Evolutionary conservation across 106 monocot species (phyloP).

Genomic region (Dioscorea zingiberensis): DNA sequence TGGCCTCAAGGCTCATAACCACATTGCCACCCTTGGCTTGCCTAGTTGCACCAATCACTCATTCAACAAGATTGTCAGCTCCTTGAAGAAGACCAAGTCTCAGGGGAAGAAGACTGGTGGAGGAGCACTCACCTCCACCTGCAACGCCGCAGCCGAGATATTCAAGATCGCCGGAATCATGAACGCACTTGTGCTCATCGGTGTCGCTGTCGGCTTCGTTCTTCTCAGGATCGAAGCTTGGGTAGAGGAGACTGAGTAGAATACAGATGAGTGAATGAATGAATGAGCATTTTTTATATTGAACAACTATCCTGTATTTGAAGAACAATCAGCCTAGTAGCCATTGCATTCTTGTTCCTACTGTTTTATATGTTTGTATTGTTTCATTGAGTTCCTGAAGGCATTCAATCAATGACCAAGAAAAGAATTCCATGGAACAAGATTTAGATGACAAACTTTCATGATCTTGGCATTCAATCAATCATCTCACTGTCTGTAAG

Average conservation of each 20-base stretch:
- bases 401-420: too few relatives aligned
- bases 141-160: conserved; percentile 53
- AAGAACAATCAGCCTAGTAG: too few relatives aligned
- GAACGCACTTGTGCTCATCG: conserved; percentile 59
- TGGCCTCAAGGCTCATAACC: conserved; percentile 35
- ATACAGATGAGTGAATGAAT: too few relatives aligned
- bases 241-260: conserved; percentile 46
- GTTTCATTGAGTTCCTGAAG: too few relatives aligned
- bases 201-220: conserved; percentile 70
- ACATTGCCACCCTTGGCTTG: conserved; percentile 25
- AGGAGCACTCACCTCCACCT: conserved; percentile 38
- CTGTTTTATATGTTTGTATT: too few relatives aligned
- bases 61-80: conserved; percentile 39
- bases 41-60: conserved; percentile 30
- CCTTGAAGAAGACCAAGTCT: conserved; percentile 9
- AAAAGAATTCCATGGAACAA: too few relatives aligned
- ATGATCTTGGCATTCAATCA: too few relatives aligned
- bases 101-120: conserved; percentile 14
- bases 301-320: too few relatives aligned
- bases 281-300: too few relatives aligned
- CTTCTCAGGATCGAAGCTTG: conserved; percentile 54
- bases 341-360: too few relatives aligned
- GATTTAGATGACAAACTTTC: too few relatives aligned
- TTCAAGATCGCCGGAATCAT: conserved; percentile 66
- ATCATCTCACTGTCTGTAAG: too few relatives aligned